Percentiles rank a stretch among this genome's conserved stretches.
Conservation (phyloP, 2,329 filamentous ascomycete genomes). For the Cytospora chrysosperma region DNA sequence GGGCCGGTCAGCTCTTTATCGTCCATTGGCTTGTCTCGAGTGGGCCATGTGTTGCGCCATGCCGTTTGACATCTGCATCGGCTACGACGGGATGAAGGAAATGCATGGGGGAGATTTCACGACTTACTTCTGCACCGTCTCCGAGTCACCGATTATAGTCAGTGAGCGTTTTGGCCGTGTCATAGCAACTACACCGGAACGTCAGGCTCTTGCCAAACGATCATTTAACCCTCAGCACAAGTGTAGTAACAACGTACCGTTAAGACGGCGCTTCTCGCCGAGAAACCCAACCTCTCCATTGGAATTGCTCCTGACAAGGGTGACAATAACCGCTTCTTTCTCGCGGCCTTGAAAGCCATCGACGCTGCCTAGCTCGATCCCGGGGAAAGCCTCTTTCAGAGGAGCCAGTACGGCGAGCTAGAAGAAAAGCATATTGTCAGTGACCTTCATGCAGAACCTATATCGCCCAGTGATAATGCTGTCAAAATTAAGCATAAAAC, state of each 20-base stretch:
- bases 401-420: conserved; percentile 75
- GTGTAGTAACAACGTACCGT: conserved; percentile 57
- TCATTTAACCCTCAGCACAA: neutral
- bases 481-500: conserved; percentile 2
- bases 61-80: conserved; percentile 6
- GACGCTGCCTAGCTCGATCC: conserved; percentile 91
- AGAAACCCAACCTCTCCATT: conserved; percentile 90
- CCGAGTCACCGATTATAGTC: conserved; percentile 88
- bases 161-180: conserved; percentile 89
- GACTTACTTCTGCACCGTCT: conserved; percentile 83
- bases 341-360: conserved; percentile 95
- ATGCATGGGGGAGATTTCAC: conserved; percentile 19
- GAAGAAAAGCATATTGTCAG: conserved; percentile 27
- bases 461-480: conserved; percentile 16
- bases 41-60: neutral
- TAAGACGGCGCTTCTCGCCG: conserved; percentile 85
- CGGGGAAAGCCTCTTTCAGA: conserved; percentile 78
- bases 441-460: conserved; percentile 20
- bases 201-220: conserved; percentile 30
- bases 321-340: conserved; percentile 93
- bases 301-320: conserved; percentile 87
- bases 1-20: conserved; percentile 23
- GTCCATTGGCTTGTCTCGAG: conserved; percentile 1
- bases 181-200: conserved; percentile 73
- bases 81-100: neutral